A percentile compares a stretch with the other conserved stretches of the same genome.
These are phyloP conservation scores for Monilinia laxa DNA, from an alignment of 2,329 filamentous ascomycete species.

Conservation along the genomic window DNA sequence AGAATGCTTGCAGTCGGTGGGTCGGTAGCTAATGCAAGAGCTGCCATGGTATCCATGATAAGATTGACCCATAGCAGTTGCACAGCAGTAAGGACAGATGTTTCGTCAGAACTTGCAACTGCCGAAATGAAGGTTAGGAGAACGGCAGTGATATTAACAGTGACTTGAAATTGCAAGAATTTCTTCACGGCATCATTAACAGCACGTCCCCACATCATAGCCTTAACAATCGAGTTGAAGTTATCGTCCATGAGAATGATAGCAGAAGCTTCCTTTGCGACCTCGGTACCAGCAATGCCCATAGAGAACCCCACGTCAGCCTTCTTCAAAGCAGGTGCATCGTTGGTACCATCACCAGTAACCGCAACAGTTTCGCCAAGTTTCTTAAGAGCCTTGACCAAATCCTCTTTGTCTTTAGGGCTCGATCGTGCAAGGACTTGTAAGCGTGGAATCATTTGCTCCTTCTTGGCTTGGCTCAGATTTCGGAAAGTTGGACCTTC, in stretches of 20 bases:
- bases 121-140: conserved; percentile 75
- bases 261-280: conserved; percentile 60
- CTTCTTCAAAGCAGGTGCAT: conserved; percentile 63
- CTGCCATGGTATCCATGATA: conserved; percentile 83
- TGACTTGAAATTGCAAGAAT: conserved; percentile 60
- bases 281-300: conserved; percentile 65
- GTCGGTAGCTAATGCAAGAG: conserved; percentile 72
- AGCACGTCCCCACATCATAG: conserved; percentile 60
- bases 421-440: conserved; percentile 68
- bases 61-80: conserved; percentile 82
- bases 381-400: conserved; percentile 63
- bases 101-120: conserved; percentile 60
- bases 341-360: conserved; percentile 66
- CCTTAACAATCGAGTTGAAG: conserved; percentile 62
- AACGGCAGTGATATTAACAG: conserved; percentile 79
- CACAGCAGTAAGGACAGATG: conserved; percentile 73
- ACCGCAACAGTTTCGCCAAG: conserved; percentile 67
- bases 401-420: conserved; percentile 66
- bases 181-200: conserved; percentile 56
- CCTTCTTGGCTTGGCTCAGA: conserved; percentile 59
- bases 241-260: conserved; percentile 65
- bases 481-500: conserved; percentile 67
- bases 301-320: conserved; percentile 68
- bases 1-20: conserved; percentile 68
- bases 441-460: conserved; percentile 58